These are phyloP conservation scores for Aquanectria penicillioides DNA, from an alignment of 2,329 filamentous ascomycete species.

Conservation along the genomic window DNA sequence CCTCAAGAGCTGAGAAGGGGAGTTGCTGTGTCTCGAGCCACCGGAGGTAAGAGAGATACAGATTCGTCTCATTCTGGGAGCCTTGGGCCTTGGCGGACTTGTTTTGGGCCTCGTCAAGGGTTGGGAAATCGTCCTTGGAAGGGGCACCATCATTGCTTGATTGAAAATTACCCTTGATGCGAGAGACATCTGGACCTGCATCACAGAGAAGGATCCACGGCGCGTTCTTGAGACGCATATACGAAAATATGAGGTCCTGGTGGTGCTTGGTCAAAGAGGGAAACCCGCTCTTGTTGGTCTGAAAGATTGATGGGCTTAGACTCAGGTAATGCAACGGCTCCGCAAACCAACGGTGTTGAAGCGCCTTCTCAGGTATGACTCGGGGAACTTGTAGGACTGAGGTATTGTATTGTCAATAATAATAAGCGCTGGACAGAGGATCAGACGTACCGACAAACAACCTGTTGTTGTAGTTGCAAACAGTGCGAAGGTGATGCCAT, in stretches of 20 bases:
- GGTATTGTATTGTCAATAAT: too few species aligned
- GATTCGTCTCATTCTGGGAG: slow-evolving; percentile 46
- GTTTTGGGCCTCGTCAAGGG: slow-evolving; percentile 72
- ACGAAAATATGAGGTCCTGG: slow-evolving; percentile 68
- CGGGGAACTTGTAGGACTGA: slow-evolving; percentile 67
- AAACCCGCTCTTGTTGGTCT: slow-evolving; percentile 68
- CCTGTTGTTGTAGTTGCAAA: slow-evolving; percentile 85
- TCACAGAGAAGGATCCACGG: slow-evolving; percentile 74
- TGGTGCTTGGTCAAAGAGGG: slow-evolving; percentile 71
- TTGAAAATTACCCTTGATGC: slow-evolving; percentile 39
- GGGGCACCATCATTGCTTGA: slow-evolving; percentile 45
- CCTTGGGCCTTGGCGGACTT: slow-evolving; percentile 26
- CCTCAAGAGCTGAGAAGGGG: slow-evolving; percentile 62
- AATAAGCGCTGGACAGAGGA: neutral
- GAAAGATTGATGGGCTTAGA: slow-evolving; percentile 64
- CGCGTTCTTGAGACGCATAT: slow-evolving; percentile 71
- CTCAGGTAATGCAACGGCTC: slow-evolving; percentile 73
- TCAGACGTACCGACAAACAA: slow-evolving; percentile 81
- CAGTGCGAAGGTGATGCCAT: slow-evolving; percentile 87
- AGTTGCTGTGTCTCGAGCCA: slow-evolving; percentile 87
- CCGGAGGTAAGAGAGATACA: slow-evolving; percentile 81
- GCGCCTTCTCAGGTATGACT: slow-evolving; percentile 65
- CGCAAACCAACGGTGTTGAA: slow-evolving; percentile 75
- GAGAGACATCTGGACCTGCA: slow-evolving; percentile 60
- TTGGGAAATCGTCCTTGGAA: slow-evolving; percentile 70